Base-by-base conservation (phyloP, 2,329 filamentous ascomycete species). In the Pestalotiopsis sp. region DNA sequence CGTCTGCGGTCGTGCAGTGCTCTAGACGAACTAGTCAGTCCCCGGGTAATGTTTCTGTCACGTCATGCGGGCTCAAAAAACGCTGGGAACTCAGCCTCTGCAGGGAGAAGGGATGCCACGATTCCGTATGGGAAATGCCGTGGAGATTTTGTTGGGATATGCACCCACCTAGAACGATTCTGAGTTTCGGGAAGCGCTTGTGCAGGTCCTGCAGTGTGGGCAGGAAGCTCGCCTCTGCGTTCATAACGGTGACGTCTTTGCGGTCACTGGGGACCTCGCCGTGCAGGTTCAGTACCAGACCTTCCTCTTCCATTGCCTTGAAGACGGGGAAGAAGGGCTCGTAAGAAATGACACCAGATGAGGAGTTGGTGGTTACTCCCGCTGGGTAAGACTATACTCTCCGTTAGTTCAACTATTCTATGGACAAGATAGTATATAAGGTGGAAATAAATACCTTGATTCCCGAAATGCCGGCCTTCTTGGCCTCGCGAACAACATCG, bases 211-310 rank as follows among this genome's bases (percentile, higher is more conserved):
- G 76, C 36, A 92, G 81, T 0, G 87, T 91, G 1, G 90, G 90
- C 12, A 92, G 80, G 80, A 92, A 92, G 2, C 84, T 83, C 72
- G 89, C 86, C 77, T 92, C 90, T 11, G 90, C 90, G 72, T 89
- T 91, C 70, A 92, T 80, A 13, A 86, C 82, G 0, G 83, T 85
- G 65, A 76, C 72, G 23, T 69, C 70, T 45, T 68, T 67, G 57
- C 74, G 9, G 57, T 76, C 70, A 60, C 70, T 71, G 2, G 88
- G 88, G 14, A 86, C 82, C 78, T 92, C 90, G 69, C 90, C 90
- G 77, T 92, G 90, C 52, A 92, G 80, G 75, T 92, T 92, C 25
- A 92, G 85, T 39, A 92, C 83, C 77, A 92, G 83, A 73, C 88
- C 85, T 72, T 90, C 85, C 36, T 85, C 80, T 74, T 92, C 86